phyloP scores from a whole-genome alignment of 371 early-diverging fungal species.

The Mucor indicus region DNA sequence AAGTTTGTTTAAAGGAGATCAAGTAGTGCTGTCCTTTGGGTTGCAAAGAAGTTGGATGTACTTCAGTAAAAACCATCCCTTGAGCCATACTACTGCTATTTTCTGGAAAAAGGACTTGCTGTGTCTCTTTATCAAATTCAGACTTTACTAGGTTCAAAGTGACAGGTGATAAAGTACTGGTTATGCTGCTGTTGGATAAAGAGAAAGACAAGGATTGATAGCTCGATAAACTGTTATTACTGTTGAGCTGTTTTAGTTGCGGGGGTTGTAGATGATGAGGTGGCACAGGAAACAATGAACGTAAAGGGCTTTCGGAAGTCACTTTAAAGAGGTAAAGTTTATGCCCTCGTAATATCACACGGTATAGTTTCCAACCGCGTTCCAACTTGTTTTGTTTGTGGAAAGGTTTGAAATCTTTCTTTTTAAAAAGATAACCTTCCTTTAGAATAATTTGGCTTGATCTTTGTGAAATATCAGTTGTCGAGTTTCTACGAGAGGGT shows the following conservation, averaged over 20 bases:
- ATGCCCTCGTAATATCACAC: slow-evolving; percentile 73
- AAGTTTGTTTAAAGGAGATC: no score
- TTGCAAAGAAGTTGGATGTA: no score
- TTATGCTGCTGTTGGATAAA: slow-evolving; percentile 31
- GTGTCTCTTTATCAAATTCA: slow-evolving; percentile 30
- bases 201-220: slow-evolving; percentile 24
- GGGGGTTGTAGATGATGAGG: slow-evolving; percentile 8
- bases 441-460: slow-evolving; percentile 38
- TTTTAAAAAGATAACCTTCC: slow-evolving; percentile 68
- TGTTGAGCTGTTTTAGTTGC: not conserved
- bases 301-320: slow-evolving; percentile 53
- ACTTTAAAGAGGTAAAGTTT: slow-evolving; percentile 80
- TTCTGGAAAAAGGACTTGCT: slow-evolving; percentile 11
- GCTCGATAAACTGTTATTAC: slow-evolving; percentile 11
- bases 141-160: not conserved
- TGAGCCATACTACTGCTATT: no score
- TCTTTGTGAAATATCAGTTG: slow-evolving; percentile 18
- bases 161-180: slow-evolving; percentile 7
- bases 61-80: no score
- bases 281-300: slow-evolving; percentile 50
- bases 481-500: slow-evolving; percentile 1
- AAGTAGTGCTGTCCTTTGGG: no score
- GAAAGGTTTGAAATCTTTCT: slow-evolving; percentile 58
- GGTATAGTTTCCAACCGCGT: slow-evolving; percentile 82
- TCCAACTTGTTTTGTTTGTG: slow-evolving; percentile 48